phyloP scores from a whole-genome alignment of 73 alveolate species.

The Effrenium voratum region DNA sequence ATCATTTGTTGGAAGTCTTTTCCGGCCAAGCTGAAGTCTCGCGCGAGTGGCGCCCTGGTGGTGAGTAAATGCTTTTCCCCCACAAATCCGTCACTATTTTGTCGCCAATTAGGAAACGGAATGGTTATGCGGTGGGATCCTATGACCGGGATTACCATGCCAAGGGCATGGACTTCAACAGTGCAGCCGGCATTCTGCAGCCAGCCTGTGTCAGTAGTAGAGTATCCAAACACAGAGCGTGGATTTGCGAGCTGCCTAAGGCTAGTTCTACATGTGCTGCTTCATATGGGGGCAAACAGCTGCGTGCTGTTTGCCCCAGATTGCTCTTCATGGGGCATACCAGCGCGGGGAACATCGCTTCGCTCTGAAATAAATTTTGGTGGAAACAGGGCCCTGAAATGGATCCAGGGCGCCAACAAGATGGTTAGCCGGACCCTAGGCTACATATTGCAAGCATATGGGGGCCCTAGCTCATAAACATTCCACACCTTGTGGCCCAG shows the following conservation, averaged over 20 bases:
- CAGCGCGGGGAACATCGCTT: neutral
- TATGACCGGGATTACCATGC: no score
- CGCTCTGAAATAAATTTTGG: neutral
- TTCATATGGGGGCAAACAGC: neutral
- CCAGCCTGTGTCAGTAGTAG: no score
- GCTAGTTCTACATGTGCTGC: neutral
- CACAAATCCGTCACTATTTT: no score
- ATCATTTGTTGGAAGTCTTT: no score
- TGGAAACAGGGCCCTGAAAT: neutral
- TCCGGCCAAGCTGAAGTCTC: no score
- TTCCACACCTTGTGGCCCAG: neutral
- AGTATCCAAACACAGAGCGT: no score
- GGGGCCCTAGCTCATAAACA: neutral
- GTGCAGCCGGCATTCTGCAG: no score
- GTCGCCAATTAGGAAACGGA: no score
- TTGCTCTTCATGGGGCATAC: slow-evolving; percentile 33
- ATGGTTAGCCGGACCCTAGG: neutral
- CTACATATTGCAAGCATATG: neutral
- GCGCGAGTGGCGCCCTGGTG: no score
- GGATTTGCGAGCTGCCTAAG: neutral
- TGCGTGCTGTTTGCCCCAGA: neutral
- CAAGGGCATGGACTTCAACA: no score
- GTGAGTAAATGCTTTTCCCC: no score
- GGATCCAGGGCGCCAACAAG: neutral
- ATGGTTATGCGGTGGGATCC: no score